Base-by-base conservation (phyloP, 805 yeast species). In the Metschnikowia reukaufii region DNA sequence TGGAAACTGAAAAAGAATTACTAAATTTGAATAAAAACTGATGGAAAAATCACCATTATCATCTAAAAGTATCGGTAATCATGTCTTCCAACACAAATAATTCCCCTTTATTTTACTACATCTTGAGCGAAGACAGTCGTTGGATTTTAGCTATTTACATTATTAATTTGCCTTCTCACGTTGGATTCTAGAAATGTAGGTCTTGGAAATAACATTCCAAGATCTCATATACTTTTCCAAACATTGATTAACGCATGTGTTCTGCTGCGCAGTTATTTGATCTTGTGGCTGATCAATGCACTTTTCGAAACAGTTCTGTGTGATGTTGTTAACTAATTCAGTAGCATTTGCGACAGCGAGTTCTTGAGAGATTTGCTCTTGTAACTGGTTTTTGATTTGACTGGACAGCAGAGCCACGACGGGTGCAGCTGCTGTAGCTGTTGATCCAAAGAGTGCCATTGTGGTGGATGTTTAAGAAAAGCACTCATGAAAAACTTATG, bases 341-440 rank as follows among this genome's bases (percentile, higher is more conserved):
- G 92, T 84, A 30, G 96, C 97, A 66, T 90, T 88, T 16, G 91
- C 94, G n/a, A 88, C 79, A 1, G 96, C 96, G 52, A 91, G 73
- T 62, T 91, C 97, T 64, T 82, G 86, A 35, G 84, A 74, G 47
- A 91, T 82, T 61, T 85, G 88, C 16, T 74, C 72, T 64, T 87
- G 85, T 45, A 89, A 67, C 60, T 83, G 79, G 21, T 78, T 77
- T 60, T 84, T 84, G 49, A 83, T 40, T 21, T 45, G 47, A 19
- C 32, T 44, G 19, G 55, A 45, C 42, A 39, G 50, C 46, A 21
- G 46, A 19, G 42, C 20, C 8, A 44, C 43, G 15, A 45, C 51
- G 13, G 56, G 46, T 13, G 49, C 23, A 3, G 52, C 40, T 6
- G 55, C 39, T 30, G 54, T 27, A 15, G 54, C 7, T 16, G 50